Evolutionary conservation across 2,329 filamentous ascomycete genomes (phyloP), one percentile per base, ranked within the genome.

Genomic region (Leptosphaerulina australis): DNA sequence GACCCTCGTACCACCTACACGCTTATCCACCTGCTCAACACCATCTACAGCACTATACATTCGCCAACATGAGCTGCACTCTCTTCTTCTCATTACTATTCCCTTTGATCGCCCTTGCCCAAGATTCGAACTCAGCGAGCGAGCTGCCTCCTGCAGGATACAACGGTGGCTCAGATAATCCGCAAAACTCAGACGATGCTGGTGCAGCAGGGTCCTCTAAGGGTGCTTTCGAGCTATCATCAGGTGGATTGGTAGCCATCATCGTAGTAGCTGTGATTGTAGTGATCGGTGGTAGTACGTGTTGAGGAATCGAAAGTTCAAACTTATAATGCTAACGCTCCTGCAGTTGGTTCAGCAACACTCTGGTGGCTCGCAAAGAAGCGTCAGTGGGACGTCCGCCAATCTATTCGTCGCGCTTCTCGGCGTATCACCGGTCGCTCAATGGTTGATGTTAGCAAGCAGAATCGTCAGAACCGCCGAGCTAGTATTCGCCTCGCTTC

Each of bases 301-400:
- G 25, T 15, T 21, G 7, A 14, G 7, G 7, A 8, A 34, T 2
- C 3, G 2, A 2, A 14, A 11, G 5, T 1, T n/a, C 25, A 5
- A 11, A 5, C 7, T 1, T 6, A 8, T 34, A 17, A 22, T 44
- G 50, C 48, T 67, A 57, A 67, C 58, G 22, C 10, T 5, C 11
- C 15, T 36, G 30, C 58, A 88, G 88, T 86, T 55, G 79, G 79
- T 17, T 86, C 82, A 25, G 83, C 85, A 2, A 75, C 84, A 2
- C 82, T 94, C 21, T 95, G 88, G 76, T 90, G 87, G 71, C 70
- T 93, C 28, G 88, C 90, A 46, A 94, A 94, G 79, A 91, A 90
- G 76, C 84, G 86, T 36, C 88, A 92, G 72, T 94, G 90, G 90
- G 88, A 86, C 59, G 78, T 94, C 59, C 83, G 86, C 50, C 84